Percentiles rank a stretch among this genome's conserved stretches.
phyloP scores from a whole-genome alignment of 176 grass and related monocot genomes.

The Paspalum vaginatum region DNA sequence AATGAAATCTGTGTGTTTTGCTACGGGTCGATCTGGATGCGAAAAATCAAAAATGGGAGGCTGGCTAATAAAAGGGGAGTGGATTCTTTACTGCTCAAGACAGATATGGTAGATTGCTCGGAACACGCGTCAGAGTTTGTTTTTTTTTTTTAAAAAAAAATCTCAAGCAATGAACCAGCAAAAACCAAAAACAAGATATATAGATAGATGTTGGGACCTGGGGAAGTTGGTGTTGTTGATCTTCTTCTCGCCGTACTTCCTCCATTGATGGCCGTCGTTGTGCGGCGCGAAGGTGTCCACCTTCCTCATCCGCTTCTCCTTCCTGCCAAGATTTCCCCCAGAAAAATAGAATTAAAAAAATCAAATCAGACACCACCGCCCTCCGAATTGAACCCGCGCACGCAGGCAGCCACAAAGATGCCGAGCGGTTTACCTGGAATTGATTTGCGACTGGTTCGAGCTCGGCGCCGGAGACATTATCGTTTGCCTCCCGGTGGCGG shows the following conservation, averaged over 20 bases:
- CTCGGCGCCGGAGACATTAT: constrained; percentile 60
- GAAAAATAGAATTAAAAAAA: neutral
- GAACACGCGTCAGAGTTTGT: neutral
- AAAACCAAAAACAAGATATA: neutral
- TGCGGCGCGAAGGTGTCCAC: constrained; percentile 68
- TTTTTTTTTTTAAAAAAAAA: neutral
- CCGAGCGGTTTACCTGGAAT: constrained; percentile 45
- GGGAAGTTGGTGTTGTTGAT: constrained; percentile 69
- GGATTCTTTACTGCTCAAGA: neutral
- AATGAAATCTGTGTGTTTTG: neutral
- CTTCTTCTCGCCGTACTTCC: constrained; percentile 96
- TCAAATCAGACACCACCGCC: neutral
- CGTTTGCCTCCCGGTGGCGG: neutral
- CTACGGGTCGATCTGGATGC: neutral
- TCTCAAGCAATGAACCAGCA: neutral
- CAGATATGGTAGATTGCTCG: neutral
- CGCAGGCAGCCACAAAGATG: neutral
- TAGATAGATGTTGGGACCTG: constrained; percentile 13
- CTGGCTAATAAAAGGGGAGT: neutral
- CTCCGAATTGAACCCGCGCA: neutral
- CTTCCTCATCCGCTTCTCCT: constrained; percentile 58
- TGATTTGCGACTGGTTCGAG: constrained; percentile 42
- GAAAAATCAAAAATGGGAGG: neutral
- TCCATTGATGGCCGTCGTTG: constrained; percentile 87
- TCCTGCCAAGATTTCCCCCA: constrained; percentile 29